Evolutionary conservation across 1,284 basidiomycete species (phyloP), one percentile per base, ranked within the genome.

Genomic region (Takashimella koratensis): DNA sequence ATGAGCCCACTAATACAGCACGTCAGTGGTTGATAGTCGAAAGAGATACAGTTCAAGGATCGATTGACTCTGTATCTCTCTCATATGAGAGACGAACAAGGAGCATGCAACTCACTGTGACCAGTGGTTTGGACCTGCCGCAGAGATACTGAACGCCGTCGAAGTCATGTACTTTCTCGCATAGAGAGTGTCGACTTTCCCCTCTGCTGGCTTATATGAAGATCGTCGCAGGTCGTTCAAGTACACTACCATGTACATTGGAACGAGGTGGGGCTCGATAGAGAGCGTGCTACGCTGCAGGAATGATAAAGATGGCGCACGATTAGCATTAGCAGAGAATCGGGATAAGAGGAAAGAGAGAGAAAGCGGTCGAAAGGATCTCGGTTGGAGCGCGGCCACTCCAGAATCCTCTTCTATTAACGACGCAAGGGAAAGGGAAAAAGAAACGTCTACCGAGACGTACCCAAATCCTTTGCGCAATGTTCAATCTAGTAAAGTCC

Each of bases 101-200:
- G n/a, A n/a, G n/a, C n/a, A n/a, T n/a, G n/a, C n/a, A 51, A 22
- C 47, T 39, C 30, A 48, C 47, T 26, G 19, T n/a, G 25, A 42
- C 51, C 51, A 52, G 20, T 52, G 51, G 10, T 26, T 19, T 21
- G 30, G 27, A n/a, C 42, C 51, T 19, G 51, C 51, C 3, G 51
- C 51, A 19, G 30, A 36, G 30, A 36, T 16, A 16, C 30, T 36
- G 16, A 36, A 36, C 16, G 30, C 8, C 16, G 47, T 43, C 23
- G n/a, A n/a, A n/a, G n/a, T n/a, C n/a, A n/a, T n/a, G n/a, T n/a
- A n/a, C n/a, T n/a, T n/a, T n/a, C n/a, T n/a, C n/a, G n/a, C n/a
- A n/a, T n/a, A n/a, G n/a, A n/a, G n/a, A n/a, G n/a, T n/a, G n/a
- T n/a, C n/a, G n/a, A n/a, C n/a, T n/a, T n/a, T n/a, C n/a, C n/a